Evolutionary conservation across 2,329 filamentous ascomycete genomes (phyloP).

Genomic region (Aspergillus piperis): DNA sequence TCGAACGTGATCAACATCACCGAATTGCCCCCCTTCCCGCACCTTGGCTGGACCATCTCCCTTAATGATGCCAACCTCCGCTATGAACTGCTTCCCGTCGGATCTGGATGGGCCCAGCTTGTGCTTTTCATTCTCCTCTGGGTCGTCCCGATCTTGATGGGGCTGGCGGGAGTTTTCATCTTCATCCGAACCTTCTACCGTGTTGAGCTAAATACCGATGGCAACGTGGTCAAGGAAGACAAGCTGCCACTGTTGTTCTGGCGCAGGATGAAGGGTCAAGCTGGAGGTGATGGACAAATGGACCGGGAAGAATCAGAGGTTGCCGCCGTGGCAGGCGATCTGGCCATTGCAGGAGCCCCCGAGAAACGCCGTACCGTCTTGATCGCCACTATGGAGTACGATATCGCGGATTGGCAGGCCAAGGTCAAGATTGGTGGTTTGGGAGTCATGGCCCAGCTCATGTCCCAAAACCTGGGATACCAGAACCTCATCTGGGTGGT

Average conservation of each 20-base stretch:
- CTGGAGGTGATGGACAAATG: constrained; percentile 35
- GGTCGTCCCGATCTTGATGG: constrained; percentile 54
- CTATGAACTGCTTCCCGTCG: constrained; percentile 56
- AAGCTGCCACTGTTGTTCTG: constrained; percentile 1
- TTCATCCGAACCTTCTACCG: constrained; percentile 64
- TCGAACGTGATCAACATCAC: constrained; percentile 61
- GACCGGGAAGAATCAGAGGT: constrained; percentile 16
- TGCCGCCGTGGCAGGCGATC: neutral
- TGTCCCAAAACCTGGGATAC: constrained; percentile 65
- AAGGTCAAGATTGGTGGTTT: constrained; percentile 71
- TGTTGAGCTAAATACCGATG: constrained; percentile 62
- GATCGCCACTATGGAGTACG: constrained; percentile 70
- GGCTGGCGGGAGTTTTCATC: constrained; percentile 51
- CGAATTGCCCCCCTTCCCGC: constrained; percentile 53
- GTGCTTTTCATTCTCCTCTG: constrained; percentile 57
- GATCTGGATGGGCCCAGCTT: constrained; percentile 56
- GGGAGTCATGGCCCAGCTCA: constrained; percentile 69
- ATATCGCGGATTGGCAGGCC: constrained; percentile 68
- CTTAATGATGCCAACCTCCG: constrained; percentile 57
- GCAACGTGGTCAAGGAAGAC: constrained; percentile 27
- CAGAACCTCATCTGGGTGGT: constrained; percentile 66
- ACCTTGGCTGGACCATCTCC: constrained; percentile 56
- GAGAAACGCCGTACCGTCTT: constrained; percentile 55
- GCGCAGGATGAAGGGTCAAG: neutral
- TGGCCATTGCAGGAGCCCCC: constrained; percentile 26